These are phyloP conservation scores for Melanomma pulvis-pyrius DNA, from an alignment of 495 filamentous ascomycete genomes.

Conservation along the genomic window DNA sequence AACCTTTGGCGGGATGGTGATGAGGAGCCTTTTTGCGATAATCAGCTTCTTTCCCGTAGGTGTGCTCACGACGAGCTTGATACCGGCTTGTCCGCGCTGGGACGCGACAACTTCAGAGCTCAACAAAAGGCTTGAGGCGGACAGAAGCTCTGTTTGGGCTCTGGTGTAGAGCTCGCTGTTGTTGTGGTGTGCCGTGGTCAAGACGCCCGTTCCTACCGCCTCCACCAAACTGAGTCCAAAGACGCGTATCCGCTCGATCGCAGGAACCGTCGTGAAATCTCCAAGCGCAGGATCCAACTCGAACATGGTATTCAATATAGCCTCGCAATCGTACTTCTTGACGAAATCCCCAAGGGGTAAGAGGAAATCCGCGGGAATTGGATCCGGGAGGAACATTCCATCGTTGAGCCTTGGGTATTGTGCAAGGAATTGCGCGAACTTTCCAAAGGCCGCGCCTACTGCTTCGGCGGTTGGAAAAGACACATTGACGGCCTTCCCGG, in stretches of 20 bases:
- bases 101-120: constrained; percentile 42
- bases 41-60: constrained; percentile 46
- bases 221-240: constrained; percentile 30
- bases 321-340: constrained; percentile 47
- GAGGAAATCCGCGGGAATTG: constrained; percentile 49
- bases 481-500: constrained; percentile 30
- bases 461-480: constrained; percentile 27
- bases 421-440: constrained; percentile 42
- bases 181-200: constrained; percentile 45
- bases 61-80: constrained; percentile 46
- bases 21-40: constrained; percentile 51
- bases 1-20: constrained; percentile 50
- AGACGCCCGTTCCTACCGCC: constrained; percentile 35
- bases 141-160: constrained; percentile 41
- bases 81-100: constrained; percentile 34
- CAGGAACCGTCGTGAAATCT: no score
- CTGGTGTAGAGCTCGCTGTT: constrained; percentile 51
- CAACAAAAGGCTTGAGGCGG: constrained; percentile 37
- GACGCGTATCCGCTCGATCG: constrained; percentile 39
- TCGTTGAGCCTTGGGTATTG: constrained; percentile 50
- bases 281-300: constrained; percentile 48
- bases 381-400: constrained; percentile 50
- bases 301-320: constrained; percentile 43
- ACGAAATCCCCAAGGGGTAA: constrained; percentile 51
- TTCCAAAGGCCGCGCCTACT: constrained; percentile 28